Conservation (phyloP, 2,329 filamentous ascomycete species). For the Blastomyces parvus region DNA sequence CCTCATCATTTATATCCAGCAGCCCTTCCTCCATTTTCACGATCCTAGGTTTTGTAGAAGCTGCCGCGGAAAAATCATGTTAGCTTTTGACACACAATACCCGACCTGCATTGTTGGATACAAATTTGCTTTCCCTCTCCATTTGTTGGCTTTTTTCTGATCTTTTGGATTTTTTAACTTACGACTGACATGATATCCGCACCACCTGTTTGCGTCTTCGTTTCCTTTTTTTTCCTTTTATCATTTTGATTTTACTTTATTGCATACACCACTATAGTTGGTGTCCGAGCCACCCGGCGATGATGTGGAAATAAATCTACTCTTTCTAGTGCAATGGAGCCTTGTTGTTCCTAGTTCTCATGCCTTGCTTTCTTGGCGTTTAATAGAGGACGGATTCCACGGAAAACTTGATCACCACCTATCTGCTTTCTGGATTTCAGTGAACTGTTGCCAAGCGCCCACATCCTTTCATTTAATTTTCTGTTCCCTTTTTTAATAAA, state of each 20-base stretch:
- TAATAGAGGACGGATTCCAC: conserved; percentile 12
- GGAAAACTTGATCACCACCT: not conserved
- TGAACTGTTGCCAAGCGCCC: not conserved
- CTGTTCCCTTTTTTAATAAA: not conserved
- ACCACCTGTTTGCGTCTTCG: conserved; percentile 1
- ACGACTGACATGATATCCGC: conserved; percentile 1
- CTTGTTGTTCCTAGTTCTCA: not conserved
- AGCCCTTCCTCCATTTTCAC: not conserved
- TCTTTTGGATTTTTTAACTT: not conserved
- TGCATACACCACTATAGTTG: conserved; percentile 11
- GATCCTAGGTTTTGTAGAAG: not conserved
- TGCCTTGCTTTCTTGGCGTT: conserved; percentile 12
- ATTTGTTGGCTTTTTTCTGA: not conserved
- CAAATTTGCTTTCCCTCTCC: not conserved
- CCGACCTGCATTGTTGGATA: not conserved
- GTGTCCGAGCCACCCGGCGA: conserved; percentile 11
- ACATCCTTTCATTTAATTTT: not conserved
- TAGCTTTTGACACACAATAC: not conserved
- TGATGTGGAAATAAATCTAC: too few species aligned
- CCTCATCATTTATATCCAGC: not conserved
- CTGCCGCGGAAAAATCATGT: not conserved
- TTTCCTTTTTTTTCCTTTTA: conserved; percentile 8
- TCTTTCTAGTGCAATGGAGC: not conserved
- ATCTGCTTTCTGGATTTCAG: not conserved
- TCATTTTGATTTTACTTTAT: conserved; percentile 13